These are phyloP conservation scores for Noccaea caerulescens DNA, from an alignment of 345 rosid species.

Conservation along the genomic window DNA sequence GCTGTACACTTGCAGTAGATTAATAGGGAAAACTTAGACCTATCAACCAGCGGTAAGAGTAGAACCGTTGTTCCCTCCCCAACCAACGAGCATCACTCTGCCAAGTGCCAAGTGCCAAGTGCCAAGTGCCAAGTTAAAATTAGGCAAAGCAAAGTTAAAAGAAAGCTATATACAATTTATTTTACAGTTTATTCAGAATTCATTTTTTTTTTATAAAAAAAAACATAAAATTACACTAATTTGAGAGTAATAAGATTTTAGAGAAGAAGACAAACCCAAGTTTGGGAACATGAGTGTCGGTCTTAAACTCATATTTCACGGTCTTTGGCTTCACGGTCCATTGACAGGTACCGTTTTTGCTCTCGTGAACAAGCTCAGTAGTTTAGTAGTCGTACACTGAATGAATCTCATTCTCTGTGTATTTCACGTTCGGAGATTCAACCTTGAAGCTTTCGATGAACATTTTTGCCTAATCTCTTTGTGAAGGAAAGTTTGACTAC, in stretches of 20 bases:
- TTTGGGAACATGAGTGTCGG: conserved; percentile 76
- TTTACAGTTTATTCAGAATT: no score
- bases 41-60: no score
- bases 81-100: conserved; percentile 97
- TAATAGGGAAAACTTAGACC: no score
- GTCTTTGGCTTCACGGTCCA: conserved; percentile 93
- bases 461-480: conserved; percentile 52
- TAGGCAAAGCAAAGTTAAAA: neutral
- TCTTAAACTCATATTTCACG: conserved; percentile 86
- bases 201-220: neutral
- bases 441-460: conserved; percentile 87
- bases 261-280: conserved; percentile 61
- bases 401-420: conserved; percentile 81
- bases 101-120: conserved; percentile 28
- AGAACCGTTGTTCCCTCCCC: conserved; percentile 97
- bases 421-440: conserved; percentile 84
- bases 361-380: conserved; percentile 92
- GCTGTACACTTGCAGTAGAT: no score
- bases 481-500: neutral
- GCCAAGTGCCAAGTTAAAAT: neutral
- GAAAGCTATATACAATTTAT: no score
- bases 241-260: neutral
- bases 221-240: neutral
- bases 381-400: conserved; percentile 89
- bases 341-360: conserved; percentile 70